These are phyloP conservation scores for Massariosphaeria phaeospora DNA, from an alignment of 495 filamentous ascomycete species.

Conservation along the genomic window DNA sequence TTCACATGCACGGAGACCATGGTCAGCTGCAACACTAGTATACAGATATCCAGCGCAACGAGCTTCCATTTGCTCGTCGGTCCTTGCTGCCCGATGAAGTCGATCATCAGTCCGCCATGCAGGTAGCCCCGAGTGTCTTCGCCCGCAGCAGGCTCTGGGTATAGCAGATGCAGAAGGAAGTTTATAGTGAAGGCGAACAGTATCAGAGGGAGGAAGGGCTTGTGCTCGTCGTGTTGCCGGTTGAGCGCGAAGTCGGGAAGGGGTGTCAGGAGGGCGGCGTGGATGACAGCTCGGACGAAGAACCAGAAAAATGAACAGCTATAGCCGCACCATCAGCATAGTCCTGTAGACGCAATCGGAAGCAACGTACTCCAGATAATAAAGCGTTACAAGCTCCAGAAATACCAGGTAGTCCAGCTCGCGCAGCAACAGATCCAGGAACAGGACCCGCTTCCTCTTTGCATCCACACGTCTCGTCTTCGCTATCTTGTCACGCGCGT, in stretches of 20 bases:
- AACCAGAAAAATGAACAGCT: conserved; percentile 77
- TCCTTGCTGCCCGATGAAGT: conserved; percentile 81
- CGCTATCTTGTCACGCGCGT: conserved; percentile 35
- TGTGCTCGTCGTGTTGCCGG: conserved; percentile 43
- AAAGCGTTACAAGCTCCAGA: conserved; percentile 71
- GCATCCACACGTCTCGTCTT: conserved; percentile 41
- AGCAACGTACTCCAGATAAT: conserved; percentile 82
- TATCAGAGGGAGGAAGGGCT: conserved; percentile 23
- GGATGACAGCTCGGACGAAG: conserved; percentile 61
- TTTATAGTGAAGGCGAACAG: conserved; percentile 62
- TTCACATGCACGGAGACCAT: conserved; percentile 71
- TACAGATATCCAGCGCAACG: conserved; percentile 58
- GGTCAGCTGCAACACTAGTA: conserved; percentile 64
- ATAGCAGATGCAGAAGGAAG: conserved; percentile 63
- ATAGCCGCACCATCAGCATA: conserved; percentile 16
- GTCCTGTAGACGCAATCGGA: conserved; percentile 11
- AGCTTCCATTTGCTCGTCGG: conserved; percentile 63
- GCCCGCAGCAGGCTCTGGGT: conserved; percentile 58
- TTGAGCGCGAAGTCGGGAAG: conserved; percentile 64
- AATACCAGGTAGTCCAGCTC: conserved; percentile 78
- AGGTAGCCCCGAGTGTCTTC: conserved; percentile 76
- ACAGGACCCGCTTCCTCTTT: conserved; percentile 52
- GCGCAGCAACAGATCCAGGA: conserved; percentile 64
- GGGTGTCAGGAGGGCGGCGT: conserved; percentile 73
- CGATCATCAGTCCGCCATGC: conserved; percentile 77